Evolutionary conservation across 345 rosid species (phyloP), one percentile per base, ranked within the genome.

Genomic region (Erysimum cheiranthoides): DNA sequence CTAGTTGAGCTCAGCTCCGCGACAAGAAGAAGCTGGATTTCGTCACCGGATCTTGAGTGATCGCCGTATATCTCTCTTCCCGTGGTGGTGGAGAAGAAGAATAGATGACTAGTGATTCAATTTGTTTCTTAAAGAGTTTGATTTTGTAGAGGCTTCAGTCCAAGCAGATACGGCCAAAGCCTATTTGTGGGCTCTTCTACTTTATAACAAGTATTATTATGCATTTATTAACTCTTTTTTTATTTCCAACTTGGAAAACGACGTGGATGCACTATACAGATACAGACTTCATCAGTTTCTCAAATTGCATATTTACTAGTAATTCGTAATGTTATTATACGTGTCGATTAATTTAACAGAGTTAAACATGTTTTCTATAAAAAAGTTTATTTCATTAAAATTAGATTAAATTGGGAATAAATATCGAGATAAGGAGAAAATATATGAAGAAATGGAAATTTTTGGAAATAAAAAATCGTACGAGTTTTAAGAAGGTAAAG

Each of bases 151-250:
- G 57, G 65, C 50, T 58, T 16, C 49, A 69, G 56, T 75, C 79
- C 79, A 68, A 75, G 68, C 53, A 61, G 18, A 50, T 49, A 68
- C 5, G 6, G 68, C 52, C 79, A 47, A 71, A 49, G 11, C 39
- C 35, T 58, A 3, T 17, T 31, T 36, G 70, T 69, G 79, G 74
- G 58, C 59, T 61, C 79, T 16, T 61, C 75, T 12, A 66, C 77
- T 39, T 32, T 34, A 2, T 10, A 53, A 75, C 46, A 47, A 8
- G 53, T 49, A 18, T 8, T 62, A 28, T 7, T 10, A 43, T 30
- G 18, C 6, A n/a, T 43, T 31, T 40, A 56, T 16, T 31, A 5
- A 4, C 34, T 32, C 6, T 32, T 32, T 32, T 21, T 21, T 21
- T 21, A 0, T 21, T 21, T 21, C 25, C 25, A 21, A 21, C 25